Base-by-base conservation (phyloP, 768 basidiomycete species). In the Boletellus ananiceps region DNA sequence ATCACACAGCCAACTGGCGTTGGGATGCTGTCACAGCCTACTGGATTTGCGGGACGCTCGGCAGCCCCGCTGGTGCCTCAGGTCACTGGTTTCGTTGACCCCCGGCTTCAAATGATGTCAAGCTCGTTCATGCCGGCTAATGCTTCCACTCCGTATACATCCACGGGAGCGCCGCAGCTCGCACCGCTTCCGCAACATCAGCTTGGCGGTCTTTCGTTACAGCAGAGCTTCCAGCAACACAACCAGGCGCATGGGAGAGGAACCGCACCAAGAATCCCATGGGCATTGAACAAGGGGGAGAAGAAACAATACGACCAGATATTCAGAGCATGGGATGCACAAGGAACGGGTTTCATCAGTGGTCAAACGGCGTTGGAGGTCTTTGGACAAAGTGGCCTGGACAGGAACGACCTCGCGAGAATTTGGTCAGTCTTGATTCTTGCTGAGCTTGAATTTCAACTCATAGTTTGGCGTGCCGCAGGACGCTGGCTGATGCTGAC, bases 241-340 rank as follows among this genome's bases (percentile, higher is more conserved):
- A 90, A 92, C 59, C 83, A 91, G 64, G 72, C 80, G 15, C 80
- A 82, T 23, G 76, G 83, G 6, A 87, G 87, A 14, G 77, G 81
- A 2, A 64, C 79, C 0, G 71, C 80, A 14, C 84, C 83, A 25
- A 82, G 80, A 59, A 75, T 96, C 34, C 82, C 91, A 0, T 99
- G 96, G 96, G 80, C 84, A 0, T 71, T 97, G 46, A 82, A 82
- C 4, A 88, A 88, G 67, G 78, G 81, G 5, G 96, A 99, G 74
- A 94, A 94, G 78, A 95, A 96, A 74, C 86, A 86, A 56, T 99
- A 98, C 60, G 91, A 98, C 64, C 80, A 87, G 60, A 94, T 98
- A 60, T 99, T 99, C 72, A 77, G 95, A 51, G 86, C 90, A n/a
- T 99, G 96, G 96, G 95, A 97, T 63, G 69, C 82, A 0, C 75